phyloP scores from a whole-genome alignment of 2,329 filamentous ascomycete species.

The Penicillium palitans region DNA sequence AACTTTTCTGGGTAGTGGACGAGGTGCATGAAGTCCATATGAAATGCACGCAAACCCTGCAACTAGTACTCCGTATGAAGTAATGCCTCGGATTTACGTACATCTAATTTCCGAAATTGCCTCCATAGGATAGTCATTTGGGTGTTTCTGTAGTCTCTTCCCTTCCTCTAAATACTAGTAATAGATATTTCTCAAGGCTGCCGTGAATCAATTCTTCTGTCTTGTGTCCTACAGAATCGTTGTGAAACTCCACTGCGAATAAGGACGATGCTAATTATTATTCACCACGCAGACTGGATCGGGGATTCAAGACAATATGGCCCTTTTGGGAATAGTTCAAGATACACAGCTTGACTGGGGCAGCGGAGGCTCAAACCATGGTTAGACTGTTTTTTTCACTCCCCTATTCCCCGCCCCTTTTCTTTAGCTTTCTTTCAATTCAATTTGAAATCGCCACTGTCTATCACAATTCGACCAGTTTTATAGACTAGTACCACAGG shows the following conservation, averaged over 20 bases:
- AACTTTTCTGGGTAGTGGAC: conserved; percentile 24
- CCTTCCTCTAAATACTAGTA: neutral
- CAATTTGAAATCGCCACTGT: neutral
- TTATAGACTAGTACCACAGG: neutral
- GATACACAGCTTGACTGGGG: conserved; percentile 17
- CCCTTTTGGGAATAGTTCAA: conserved; percentile 24
- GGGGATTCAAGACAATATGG: conserved; percentile 24
- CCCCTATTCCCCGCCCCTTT: conserved; percentile 22
- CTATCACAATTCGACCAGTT: neutral
- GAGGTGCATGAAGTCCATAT: conserved; percentile 21
- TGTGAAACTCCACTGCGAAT: conserved; percentile 17
- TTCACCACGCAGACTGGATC: conserved; percentile 24
- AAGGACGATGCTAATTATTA: conserved; percentile 22
- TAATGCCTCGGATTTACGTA: neutral
- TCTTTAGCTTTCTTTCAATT: conserved; percentile 12
- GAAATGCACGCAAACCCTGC: neutral
- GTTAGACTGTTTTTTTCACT: conserved; percentile 22
- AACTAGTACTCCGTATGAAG: neutral
- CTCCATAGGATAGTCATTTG: neutral
- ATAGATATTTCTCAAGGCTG: neutral
- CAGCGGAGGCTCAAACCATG: conserved; percentile 35
- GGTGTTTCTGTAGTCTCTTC: neutral
- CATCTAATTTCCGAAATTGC: neutral
- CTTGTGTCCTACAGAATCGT: neutral
- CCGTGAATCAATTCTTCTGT: neutral